A percentile compares a stretch with the other conserved stretches of the same genome.
phyloP scores from a whole-genome alignment of 1,284 basidiomycete genomes.

The Schizophyllum commune region DNA sequence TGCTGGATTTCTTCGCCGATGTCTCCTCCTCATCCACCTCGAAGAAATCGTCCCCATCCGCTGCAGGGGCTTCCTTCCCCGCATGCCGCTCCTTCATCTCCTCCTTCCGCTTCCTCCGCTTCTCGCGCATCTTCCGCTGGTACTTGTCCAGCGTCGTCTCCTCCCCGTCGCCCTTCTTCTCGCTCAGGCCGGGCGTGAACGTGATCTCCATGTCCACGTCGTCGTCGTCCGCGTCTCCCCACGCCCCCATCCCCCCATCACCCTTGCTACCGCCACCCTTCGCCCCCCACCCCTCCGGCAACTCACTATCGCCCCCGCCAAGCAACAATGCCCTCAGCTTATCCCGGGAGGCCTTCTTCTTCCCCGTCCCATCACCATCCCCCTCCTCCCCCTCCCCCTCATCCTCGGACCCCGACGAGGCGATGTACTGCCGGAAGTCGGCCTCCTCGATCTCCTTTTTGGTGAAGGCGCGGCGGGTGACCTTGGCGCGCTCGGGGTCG shows the following conservation, averaged over 20 bases:
- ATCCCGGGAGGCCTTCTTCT: conserved; percentile 39
- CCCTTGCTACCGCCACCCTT: conserved; percentile 40
- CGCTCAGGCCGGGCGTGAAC: conserved; percentile 78
- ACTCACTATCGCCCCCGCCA: conserved; percentile 49
- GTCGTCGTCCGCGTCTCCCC: conserved; percentile 17
- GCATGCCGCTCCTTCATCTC: conserved; percentile 31
- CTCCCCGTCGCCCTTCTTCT: conserved; percentile 45
- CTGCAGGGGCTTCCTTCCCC: conserved; percentile 16
- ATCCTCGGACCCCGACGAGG: conserved; percentile 55
- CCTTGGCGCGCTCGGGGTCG: conserved; percentile 79
- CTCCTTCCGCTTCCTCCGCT: conserved; percentile 73
- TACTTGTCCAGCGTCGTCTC: conserved; percentile 84
- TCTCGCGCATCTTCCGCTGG: conserved; percentile 82
- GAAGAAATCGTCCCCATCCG: conserved; percentile 64
- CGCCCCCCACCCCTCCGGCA: conserved; percentile 78
- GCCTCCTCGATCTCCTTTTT: conserved; percentile 83
- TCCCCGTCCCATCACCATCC: conserved; percentile 3
- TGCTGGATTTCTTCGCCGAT: conserved; percentile 14
- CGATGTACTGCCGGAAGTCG: conserved; percentile 82
- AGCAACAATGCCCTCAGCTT: conserved; percentile 68
- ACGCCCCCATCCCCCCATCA: conserved; percentile 24
- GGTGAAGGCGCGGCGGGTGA: conserved; percentile 75
- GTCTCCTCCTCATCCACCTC: conserved; percentile 41
- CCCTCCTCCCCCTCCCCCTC: conserved; percentile 39
- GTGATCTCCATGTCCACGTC: conserved; percentile 86